phyloP scores from a whole-genome alignment of 2,329 filamentous ascomycete species.

The Fusarium sp. region DNA sequence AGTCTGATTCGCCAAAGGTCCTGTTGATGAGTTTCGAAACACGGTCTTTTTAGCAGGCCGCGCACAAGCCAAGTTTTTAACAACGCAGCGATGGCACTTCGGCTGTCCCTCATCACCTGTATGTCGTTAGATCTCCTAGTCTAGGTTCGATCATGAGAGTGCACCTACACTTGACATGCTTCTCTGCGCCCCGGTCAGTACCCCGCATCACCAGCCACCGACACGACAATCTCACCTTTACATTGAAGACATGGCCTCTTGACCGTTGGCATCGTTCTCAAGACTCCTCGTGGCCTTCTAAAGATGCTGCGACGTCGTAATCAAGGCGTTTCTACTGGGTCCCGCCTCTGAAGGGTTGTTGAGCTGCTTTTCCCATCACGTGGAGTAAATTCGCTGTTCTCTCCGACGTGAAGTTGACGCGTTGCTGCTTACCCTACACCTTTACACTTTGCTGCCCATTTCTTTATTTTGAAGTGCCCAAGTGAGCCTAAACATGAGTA shows the following conservation, averaged over 20 bases:
- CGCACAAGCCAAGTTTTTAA: conserved; percentile 52
- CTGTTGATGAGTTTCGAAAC: conserved; percentile 54
- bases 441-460: accelerated
- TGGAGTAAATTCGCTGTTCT: conserved; percentile 39
- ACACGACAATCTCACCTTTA: conserved; percentile 49
- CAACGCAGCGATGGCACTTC: conserved; percentile 53
- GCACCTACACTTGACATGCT: conserved; percentile 54
- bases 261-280: conserved; percentile 50
- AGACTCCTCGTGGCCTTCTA: no score
- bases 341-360: conserved; percentile 22
- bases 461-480: accelerated
- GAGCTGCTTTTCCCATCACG: conserved; percentile 31
- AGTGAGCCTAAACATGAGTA: accelerated
- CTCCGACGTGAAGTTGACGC: conserved; percentile 24
- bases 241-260: conserved; percentile 54
- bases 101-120: conserved; percentile 57
- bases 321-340: conserved; percentile 14
- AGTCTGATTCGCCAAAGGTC: conserved; percentile 53
- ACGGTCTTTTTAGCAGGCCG: conserved; percentile 54
- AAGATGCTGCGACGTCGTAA: conserved; percentile 11
- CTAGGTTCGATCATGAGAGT: background rate
- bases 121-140: background rate
- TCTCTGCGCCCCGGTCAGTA: conserved; percentile 47
- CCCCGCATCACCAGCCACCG: background rate
- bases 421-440: conserved; percentile 19